phyloP scores from a whole-genome alignment of 768 basidiomycete species.

The Tricholoma matsutake region DNA sequence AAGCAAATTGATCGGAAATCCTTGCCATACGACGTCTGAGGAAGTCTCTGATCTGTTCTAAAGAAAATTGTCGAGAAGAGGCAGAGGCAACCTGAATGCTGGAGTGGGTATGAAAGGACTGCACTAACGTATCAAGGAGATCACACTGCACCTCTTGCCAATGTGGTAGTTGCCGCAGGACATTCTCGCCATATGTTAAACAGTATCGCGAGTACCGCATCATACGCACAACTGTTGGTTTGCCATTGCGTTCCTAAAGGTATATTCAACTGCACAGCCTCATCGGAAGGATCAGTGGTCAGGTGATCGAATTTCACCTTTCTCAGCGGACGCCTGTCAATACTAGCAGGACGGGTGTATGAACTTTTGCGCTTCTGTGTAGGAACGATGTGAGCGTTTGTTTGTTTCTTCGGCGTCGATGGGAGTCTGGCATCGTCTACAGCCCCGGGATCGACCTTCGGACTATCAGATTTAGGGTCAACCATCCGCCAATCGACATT shows the following conservation, averaged over 20 bases:
- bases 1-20: background rate
- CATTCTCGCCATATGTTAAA: slow-evolving; percentile 16
- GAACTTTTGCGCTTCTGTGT: too few species aligned
- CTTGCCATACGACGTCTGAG: background rate
- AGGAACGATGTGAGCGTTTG: too few species aligned
- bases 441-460: too few species aligned
- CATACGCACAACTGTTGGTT: slow-evolving; percentile 23
- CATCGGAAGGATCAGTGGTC: too few species aligned
- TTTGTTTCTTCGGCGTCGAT: too few species aligned
- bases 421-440: too few species aligned
- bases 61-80: background rate
- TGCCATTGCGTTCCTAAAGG: slow-evolving; percentile 12
- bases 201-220: slow-evolving; percentile 17
- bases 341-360: too few species aligned
- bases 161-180: background rate
- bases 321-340: too few species aligned
- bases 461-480: too few species aligned
- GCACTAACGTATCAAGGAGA: background rate
- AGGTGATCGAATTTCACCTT: too few species aligned
- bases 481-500: too few species aligned
- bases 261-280: too few species aligned
- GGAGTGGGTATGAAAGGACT: background rate
- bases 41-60: background rate
- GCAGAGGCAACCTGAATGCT: background rate
- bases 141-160: background rate